Percentiles rank a stretch among this genome's conserved stretches.
Evolutionary conservation across 208 protist species (phyloP).

Genomic region (Borovskyia barvae): DNA sequence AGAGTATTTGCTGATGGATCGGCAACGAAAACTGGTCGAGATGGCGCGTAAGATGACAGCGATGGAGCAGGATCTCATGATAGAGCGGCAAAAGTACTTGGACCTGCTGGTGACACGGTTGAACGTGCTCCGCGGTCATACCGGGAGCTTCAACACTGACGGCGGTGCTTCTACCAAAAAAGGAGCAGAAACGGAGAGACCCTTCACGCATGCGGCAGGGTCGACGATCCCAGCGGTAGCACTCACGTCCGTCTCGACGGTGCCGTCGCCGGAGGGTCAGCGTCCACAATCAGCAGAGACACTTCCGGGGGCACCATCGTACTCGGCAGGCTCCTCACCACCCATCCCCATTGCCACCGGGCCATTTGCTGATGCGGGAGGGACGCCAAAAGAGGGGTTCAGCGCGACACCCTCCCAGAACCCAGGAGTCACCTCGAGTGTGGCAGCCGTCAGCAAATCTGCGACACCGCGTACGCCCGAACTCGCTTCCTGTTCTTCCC

Average conservation of each 20-base stretch:
- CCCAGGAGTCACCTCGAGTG: not conserved
- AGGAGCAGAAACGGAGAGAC: not conserved
- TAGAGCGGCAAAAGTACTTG: constrained; percentile 71
- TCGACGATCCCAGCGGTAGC: not conserved
- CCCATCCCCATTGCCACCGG: not conserved
- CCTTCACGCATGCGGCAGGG: too few relatives aligned
- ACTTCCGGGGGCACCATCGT: not conserved
- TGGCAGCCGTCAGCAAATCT: not conserved
- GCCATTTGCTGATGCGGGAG: not conserved
- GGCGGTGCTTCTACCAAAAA: not conserved
- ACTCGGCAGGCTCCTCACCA: not conserved
- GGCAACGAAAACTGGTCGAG: constrained; percentile 73
- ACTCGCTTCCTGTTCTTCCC: constrained; percentile 9
- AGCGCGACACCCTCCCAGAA: too few relatives aligned
- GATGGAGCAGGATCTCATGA: constrained; percentile 67
- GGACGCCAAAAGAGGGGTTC: too few relatives aligned
- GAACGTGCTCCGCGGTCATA: constrained; percentile 21
- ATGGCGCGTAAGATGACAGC: constrained; percentile 53
- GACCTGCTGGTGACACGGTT: constrained; percentile 44
- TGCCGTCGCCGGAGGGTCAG: not conserved
- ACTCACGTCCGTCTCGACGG: not conserved
- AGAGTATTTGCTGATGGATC: constrained; percentile 58
- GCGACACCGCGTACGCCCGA: constrained; percentile 15
- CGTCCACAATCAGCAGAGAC: not conserved
- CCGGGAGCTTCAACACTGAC: not conserved